phyloP scores from a whole-genome alignment of 306 rosid species.

The Inga oerstediana region DNA sequence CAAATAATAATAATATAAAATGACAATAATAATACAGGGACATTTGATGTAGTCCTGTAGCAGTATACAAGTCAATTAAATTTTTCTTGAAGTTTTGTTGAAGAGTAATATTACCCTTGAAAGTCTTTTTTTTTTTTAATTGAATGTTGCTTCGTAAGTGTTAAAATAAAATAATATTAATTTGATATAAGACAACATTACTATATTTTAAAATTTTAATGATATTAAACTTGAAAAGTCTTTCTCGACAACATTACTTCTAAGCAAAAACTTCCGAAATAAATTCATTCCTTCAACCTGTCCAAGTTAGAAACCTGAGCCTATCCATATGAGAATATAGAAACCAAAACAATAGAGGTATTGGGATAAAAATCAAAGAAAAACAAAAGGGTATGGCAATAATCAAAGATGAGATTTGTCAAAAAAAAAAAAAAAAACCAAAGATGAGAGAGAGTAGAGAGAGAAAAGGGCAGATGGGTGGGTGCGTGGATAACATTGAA shows the following conservation, averaged over 20 bases:
- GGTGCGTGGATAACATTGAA: background rate
- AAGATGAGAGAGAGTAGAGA: background rate
- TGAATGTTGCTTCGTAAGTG: no score
- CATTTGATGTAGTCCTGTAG: background rate
- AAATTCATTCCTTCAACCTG: no score
- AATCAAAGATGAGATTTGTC: background rate
- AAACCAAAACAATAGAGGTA: background rate
- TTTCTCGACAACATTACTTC: no score
- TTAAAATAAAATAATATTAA: no score
- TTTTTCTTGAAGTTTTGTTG: no score
- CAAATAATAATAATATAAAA: background rate
- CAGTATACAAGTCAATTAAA: background rate
- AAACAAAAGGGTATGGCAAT: background rate
- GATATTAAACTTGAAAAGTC: no score
- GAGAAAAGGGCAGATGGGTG: background rate
- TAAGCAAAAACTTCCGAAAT: no score
- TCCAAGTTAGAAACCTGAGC: background rate
- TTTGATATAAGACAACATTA: no score
- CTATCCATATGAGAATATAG: background rate
- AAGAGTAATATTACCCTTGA: no score
- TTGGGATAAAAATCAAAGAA: background rate
- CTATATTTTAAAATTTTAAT: no score
- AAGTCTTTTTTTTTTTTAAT: no score
- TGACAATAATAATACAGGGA: background rate
- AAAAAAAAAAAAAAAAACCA: no score